Evolutionary conservation across 2,329 filamentous ascomycete genomes (phyloP), one percentile per base, ranked within the genome.

Genomic region (Penicillium nordicum): DNA sequence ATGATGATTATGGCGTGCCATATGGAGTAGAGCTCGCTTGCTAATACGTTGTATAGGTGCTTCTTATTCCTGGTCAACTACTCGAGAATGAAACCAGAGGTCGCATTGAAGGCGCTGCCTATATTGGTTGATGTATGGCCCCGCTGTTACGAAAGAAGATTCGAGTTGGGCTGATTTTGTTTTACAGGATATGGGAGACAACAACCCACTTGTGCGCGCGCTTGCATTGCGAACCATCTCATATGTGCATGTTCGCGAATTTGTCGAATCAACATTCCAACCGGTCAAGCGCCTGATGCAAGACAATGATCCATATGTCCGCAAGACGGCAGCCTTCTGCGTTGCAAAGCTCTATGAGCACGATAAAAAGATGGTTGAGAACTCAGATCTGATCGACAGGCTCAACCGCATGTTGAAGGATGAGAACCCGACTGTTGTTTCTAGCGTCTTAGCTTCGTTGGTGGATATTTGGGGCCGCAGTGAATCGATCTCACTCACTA

Each of bases 381-480:
- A 80, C 45, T 96, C 92, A 18, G 92, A 96, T 72, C 80, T 99
- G 49, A 97, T 99, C 66, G 92, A 97, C 69, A 84, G 88, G 60
- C 81, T 99, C 44, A 99, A 99, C 74, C 80, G 84, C 42, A 88
- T 99, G 79, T 78, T 99, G 54, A 86, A 92, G 69, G 94, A 99
- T 66, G 93, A 97, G 72, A 99, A 99, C 69, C 93, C 94, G 0
- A 99, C 94, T 0, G 94, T 99, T 3, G 93, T 99, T 23, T 93
- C 94, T 11, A 97, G 92, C 71, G 92, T 95, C 7, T 77, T 99
- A 60, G 93, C 94, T 27, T 83, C 89, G 36, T 74, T 99, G 68
- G 94, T 96, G 85, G 94, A 99, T 74, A 97, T 99, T 48, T 99
- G 94, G 94, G 94, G 97, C 73, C 84, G 93, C 57, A 97, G 92